Evolutionary conservation across 179 eudicot genomes (phyloP).

Genomic region (Spergularia azorica): DNA sequence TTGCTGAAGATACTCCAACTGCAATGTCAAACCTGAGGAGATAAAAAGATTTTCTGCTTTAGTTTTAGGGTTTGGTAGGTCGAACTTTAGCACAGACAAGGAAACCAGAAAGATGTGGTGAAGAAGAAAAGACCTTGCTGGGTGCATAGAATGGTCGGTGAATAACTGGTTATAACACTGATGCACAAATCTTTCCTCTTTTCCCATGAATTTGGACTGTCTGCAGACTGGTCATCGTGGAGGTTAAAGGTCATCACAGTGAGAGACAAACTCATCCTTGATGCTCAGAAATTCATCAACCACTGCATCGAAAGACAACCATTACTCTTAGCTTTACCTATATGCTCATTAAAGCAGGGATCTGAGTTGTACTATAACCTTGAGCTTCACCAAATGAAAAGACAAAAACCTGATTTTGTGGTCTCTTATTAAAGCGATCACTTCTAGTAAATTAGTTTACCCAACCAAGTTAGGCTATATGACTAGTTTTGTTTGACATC

Average conservation of each 20-base stretch:
- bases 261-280: slow-evolving; percentile 72
- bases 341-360: neutral
- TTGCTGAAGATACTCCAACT: slow-evolving; percentile 73
- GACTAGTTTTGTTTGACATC: no score
- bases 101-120: neutral
- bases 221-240: slow-evolving; percentile 79
- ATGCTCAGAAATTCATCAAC: neutral
- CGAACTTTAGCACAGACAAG: no score
- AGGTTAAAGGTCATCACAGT: slow-evolving; percentile 92
- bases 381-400: no score
- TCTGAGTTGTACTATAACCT: no score
- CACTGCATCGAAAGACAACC: neutral
- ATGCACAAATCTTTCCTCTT: slow-evolving; percentile 88
- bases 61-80: slow-evolving; percentile 1
- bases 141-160: slow-evolving; percentile 85
- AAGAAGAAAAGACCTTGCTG: slow-evolving; percentile 67
- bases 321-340: neutral
- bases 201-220: slow-evolving; percentile 86
- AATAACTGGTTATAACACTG: slow-evolving; percentile 83
- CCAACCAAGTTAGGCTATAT: no score
- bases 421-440: no score
- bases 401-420: no score
- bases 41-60: slow-evolving; percentile 3
- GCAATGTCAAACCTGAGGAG: slow-evolving; percentile 65
- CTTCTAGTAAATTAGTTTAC: no score